Evolutionary conservation across 2,329 filamentous ascomycete species (phyloP), one percentile per base, ranked within the genome.

Genomic region (Leptosphaerulina australis): DNA sequence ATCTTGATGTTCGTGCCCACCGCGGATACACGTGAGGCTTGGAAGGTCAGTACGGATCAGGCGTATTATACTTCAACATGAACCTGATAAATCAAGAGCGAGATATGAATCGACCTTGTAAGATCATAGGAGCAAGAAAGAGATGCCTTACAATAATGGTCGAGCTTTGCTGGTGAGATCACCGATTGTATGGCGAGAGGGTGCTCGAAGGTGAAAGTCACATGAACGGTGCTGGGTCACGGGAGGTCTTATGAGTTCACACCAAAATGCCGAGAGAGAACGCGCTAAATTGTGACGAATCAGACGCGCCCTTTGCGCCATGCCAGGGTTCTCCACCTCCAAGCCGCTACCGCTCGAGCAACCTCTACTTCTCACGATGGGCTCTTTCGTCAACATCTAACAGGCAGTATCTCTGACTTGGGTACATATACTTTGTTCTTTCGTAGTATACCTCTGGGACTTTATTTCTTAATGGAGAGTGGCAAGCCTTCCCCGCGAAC

Each of bases 11-110:
- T 51, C 48, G 48, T 51, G 41, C 48, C 30, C 48, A 30, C 48
- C 40, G 48, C 48, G 41, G 48, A 51, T 31, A 51, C 48, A 51
- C 48, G 48, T 51, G 48, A 51, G 48, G 49, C 50, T 53, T 53
- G 50, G 50, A 44, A 47, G 44, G 37, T 53, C 50, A 53, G 37
- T 37, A 47, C 34, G 21, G 50, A 38, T 47, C 43, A 47, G 37
- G 44, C 29, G 50, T 39, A 22, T 43, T 25, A 35, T 33, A 38
- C 38, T 47, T 39, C 37, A 47, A 51, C 48, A 34, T 46, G 41
- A 51, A 49, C 33, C 26, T n/a, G 7, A 21, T 7, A 43, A 31
- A 6, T 6, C 5, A n/a, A 18, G 11, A 15, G 12, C 35, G 11
- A 31, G 41, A 15, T 25, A 21, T 5, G 2, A 15, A 12, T 31